phyloP scores from a whole-genome alignment of 2,329 filamentous ascomycete genomes.

The Hymenoscyphus albidus region DNA sequence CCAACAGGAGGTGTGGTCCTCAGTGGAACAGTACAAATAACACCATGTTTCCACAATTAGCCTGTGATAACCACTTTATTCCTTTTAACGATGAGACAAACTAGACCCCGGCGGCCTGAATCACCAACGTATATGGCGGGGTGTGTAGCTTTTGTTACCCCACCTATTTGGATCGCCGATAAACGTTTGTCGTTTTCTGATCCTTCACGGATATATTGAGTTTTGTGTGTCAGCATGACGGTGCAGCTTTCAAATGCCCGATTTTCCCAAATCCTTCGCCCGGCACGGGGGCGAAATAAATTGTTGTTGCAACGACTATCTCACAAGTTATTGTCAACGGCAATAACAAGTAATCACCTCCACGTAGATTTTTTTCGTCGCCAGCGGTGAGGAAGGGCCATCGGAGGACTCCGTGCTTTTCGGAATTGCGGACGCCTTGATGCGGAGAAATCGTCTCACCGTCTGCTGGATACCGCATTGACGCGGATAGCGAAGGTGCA shows the following conservation, averaged over 20 bases:
- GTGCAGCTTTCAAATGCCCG: conserved; percentile 2
- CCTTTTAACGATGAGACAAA: background rate
- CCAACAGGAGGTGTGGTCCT: background rate
- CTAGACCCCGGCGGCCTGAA: background rate
- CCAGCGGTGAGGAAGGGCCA: conserved; percentile 6
- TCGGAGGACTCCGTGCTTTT: conserved; percentile 1
- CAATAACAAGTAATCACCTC: background rate
- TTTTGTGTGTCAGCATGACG: conserved; percentile 7
- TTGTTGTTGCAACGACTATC: background rate
- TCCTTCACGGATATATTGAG: conserved; percentile 2
- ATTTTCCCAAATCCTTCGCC: background rate
- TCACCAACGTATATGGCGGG: background rate
- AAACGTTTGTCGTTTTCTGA: background rate
- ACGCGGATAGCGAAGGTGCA: conserved; percentile 1
- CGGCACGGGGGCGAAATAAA: background rate
- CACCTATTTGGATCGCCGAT: conserved; percentile 4
- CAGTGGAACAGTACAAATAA: background rate
- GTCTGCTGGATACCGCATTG: conserved; percentile 5
- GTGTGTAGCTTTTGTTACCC: background rate
- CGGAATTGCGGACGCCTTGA: background rate
- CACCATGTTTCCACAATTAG: background rate
- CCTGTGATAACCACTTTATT: background rate
- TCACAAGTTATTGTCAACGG: background rate
- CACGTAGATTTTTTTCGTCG: background rate
- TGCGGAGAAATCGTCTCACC: background rate